Evolutionary conservation across 441 rosid species (phyloP).

Genomic region (Populus hybrid): DNA sequence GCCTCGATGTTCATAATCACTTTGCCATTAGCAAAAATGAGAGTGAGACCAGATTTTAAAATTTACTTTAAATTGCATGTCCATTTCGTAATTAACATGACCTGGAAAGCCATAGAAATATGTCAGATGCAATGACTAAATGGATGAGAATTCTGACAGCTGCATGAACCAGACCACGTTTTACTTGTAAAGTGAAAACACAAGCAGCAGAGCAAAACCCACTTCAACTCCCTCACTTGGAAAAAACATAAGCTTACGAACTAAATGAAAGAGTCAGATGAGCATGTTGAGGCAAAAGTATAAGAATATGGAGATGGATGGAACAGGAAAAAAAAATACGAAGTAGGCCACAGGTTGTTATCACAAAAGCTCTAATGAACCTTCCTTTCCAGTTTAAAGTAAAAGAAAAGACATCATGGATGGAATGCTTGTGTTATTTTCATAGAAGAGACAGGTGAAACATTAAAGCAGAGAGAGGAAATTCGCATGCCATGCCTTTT

Average conservation of each 20-base stretch:
- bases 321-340: neutral
- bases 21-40: neutral
- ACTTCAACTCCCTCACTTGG: neutral
- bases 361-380: neutral
- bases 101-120: neutral
- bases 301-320: neutral
- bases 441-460: neutral
- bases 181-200: neutral
- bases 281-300: neutral
- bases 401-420: neutral
- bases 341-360: neutral
- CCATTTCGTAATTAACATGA: neutral
- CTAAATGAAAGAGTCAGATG: neutral
- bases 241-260: neutral
- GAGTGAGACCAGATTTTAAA: neutral
- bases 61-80: neutral
- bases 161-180: neutral
- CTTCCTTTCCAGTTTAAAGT: constrained; percentile 1
- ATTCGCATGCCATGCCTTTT: neutral
- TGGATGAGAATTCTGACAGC: neutral
- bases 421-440: neutral
- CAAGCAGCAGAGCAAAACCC: neutral
- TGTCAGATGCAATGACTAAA: neutral
- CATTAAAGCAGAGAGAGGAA: neutral
- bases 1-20: neutral